Base-by-base conservation (phyloP, 23 red algal species). In the Cyanidium caldarium region DNA sequence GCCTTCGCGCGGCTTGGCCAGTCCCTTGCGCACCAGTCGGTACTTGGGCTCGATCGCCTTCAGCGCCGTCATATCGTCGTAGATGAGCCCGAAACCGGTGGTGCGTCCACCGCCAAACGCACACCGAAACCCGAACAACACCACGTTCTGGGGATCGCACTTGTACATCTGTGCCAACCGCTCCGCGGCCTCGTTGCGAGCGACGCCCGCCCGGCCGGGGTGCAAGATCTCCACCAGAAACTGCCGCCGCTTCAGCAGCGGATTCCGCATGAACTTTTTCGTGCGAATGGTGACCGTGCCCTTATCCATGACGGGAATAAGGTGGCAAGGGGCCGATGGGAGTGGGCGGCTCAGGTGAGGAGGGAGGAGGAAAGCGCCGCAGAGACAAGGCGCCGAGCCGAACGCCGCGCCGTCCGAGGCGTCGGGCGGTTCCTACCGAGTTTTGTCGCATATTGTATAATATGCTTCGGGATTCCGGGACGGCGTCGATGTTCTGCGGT, bases 191-290 rank as follows among this genome's bases (percentile, higher is more conserved):
- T 98, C 92, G 38, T 56, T 74, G 71, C 86, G 85, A 10, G 84
- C 71, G 31, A 98, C 86, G 46, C 80, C 73, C 29, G 80, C 80
- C 33, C 86, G 84, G 36, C 85, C 92, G 25, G 92, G 92, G 68
- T 98, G 92, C 43, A 87, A 69, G 70, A 98, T 84, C 66, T 98
- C 92, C 40, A 98, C 72, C 80, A 98, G 84, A 88, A 98, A 98
- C 77, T 98, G 92, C 79, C 87, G 87, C 35, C 92, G 81, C 38
- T 70, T 51, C n/a, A 98, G 68, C 34, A 98, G 68, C 33, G 74
- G 84, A 61, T 98, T 98, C 19, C 80, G 84, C 37, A 98, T 45
- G 65, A 88, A 98, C 67, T 89, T 98, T 19, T 83, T 76, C 35
- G 92, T 98, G 44, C 92, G 77, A 37, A 98, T 88, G 30, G 84